phyloP scores from a whole-genome alignment of 768 basidiomycete genomes.

The Russula emetica region DNA sequence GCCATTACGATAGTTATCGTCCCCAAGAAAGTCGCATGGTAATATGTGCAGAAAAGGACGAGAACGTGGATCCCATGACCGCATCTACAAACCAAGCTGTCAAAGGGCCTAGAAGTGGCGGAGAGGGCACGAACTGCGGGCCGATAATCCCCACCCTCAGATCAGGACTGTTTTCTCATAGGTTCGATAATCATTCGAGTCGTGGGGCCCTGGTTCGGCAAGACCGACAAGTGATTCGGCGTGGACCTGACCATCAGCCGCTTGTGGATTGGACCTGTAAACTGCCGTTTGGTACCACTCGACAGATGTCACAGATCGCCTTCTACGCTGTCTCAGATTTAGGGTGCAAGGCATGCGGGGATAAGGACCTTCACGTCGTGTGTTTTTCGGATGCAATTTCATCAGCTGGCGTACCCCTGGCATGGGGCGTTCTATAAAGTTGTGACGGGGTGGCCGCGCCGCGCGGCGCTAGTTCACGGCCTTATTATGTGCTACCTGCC shows the following conservation, averaged over 20 bases:
- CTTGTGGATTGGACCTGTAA: not conserved
- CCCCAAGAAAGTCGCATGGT: not conserved
- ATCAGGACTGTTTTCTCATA: not conserved
- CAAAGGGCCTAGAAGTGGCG: not conserved
- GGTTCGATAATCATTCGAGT: not conserved
- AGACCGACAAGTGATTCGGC: not conserved
- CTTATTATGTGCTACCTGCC: not conserved
- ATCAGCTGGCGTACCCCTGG: conserved; percentile 7
- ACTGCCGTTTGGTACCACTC: not conserved
- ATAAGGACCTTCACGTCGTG: not conserved
- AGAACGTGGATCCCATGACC: not conserved
- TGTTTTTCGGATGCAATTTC: not conserved
- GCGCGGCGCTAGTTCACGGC: not conserved
- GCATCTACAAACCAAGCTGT: not conserved
- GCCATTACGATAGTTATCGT: not conserved
- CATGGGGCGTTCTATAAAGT: not conserved
- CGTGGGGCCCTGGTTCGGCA: not conserved
- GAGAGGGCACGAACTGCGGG: not conserved
- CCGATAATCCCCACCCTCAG: not conserved
- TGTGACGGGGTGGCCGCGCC: not conserved
- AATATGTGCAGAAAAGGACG: not conserved
- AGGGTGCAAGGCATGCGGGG: not conserved
- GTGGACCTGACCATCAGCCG: not conserved
- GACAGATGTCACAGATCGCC: not conserved
- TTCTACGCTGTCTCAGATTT: not conserved